Evolutionary conservation across 441 rosid genomes (phyloP).

Genomic region (Melastoma candidum): DNA sequence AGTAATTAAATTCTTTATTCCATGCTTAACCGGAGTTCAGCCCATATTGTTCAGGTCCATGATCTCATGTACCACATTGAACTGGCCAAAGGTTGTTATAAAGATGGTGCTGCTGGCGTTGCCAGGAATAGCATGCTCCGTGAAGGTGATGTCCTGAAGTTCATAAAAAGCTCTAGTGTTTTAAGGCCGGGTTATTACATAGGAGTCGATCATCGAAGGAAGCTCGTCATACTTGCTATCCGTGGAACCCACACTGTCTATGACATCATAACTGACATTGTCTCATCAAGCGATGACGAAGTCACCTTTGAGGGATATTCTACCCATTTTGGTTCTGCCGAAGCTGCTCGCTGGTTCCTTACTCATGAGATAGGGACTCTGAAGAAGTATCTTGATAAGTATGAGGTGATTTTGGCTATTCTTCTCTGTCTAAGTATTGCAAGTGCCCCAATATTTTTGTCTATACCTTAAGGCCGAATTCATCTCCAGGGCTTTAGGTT

Average conservation of each 20-base stretch:
- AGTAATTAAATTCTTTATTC: constrained; percentile 1
- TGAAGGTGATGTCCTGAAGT: constrained; percentile 65
- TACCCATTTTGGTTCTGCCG: constrained; percentile 89
- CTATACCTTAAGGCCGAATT: constrained; percentile 20
- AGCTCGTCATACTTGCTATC: constrained; percentile 67
- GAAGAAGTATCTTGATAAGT: constrained; percentile 51
- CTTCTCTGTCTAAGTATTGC: constrained; percentile 5
- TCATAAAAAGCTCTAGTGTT: constrained; percentile 61
- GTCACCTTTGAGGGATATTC: constrained; percentile 83
- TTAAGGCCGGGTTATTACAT: constrained; percentile 95
- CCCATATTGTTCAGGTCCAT: constrained; percentile 42
- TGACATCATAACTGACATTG: constrained; percentile 77
- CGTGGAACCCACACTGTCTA: constrained; percentile 83
- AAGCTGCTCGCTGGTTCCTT: constrained; percentile 94
- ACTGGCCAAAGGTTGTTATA: constrained; percentile 77
- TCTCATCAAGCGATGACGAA: constrained; percentile 66
- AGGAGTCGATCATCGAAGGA: constrained; percentile 65
- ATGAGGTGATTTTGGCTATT: constrained; percentile 35
- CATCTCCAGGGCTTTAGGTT: constrained; percentile 75
- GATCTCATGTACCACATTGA: constrained; percentile 83
- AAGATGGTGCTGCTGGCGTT: constrained; percentile 41
- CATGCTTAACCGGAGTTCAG: not conserved
- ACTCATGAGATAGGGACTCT: constrained; percentile 63
- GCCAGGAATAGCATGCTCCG: constrained; percentile 78
- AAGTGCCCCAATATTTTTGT: not conserved